These are phyloP conservation scores for Chalciporus sphaerocephalus DNA, from an alignment of 768 basidiomycete species.

Conservation along the genomic window DNA sequence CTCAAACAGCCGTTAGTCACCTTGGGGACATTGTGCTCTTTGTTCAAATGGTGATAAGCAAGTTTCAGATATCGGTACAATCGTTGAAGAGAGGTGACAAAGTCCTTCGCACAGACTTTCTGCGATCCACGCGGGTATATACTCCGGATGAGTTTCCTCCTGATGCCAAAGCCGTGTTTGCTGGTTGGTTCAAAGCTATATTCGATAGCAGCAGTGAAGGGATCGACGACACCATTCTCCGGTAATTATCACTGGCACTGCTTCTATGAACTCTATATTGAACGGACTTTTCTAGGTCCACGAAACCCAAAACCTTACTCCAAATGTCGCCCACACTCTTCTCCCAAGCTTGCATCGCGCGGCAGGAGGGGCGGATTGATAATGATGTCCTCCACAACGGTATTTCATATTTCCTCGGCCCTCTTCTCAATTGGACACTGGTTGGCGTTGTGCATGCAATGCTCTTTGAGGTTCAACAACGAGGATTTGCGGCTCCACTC, in stretches of 20 bases:
- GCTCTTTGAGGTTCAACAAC: slow-evolving; percentile 54
- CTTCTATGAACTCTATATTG: neutral
- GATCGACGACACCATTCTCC: slow-evolving; percentile 74
- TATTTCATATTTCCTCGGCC: slow-evolving; percentile 69
- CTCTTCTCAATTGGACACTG: slow-evolving; percentile 75
- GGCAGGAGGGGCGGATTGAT: slow-evolving; percentile 54
- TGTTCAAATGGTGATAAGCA: slow-evolving; percentile 57
- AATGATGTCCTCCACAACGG: slow-evolving; percentile 67
- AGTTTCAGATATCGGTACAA: slow-evolving; percentile 57
- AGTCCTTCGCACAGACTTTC: slow-evolving; percentile 46
- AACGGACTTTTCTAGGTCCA: slow-evolving; percentile 47
- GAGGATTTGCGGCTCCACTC: slow-evolving; percentile 40
- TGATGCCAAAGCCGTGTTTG: slow-evolving; percentile 44
- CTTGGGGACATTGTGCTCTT: slow-evolving; percentile 78
- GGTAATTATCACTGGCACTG: slow-evolving; percentile 38
- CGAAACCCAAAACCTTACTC: slow-evolving; percentile 62
- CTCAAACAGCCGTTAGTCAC: slow-evolving; percentile 75
- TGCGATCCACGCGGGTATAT: slow-evolving; percentile 46
- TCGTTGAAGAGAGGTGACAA: slow-evolving; percentile 45
- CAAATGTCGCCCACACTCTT: slow-evolving; percentile 67
- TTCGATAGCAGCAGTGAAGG: slow-evolving; percentile 77
- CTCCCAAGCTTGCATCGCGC: slow-evolving; percentile 51
- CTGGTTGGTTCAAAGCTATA: slow-evolving; percentile 69
- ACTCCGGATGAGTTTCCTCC: slow-evolving; percentile 37
- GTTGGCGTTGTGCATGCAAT: slow-evolving; percentile 67